phyloP scores from a whole-genome alignment of 768 basidiomycete genomes.

The Lactarius deliciosus region DNA sequence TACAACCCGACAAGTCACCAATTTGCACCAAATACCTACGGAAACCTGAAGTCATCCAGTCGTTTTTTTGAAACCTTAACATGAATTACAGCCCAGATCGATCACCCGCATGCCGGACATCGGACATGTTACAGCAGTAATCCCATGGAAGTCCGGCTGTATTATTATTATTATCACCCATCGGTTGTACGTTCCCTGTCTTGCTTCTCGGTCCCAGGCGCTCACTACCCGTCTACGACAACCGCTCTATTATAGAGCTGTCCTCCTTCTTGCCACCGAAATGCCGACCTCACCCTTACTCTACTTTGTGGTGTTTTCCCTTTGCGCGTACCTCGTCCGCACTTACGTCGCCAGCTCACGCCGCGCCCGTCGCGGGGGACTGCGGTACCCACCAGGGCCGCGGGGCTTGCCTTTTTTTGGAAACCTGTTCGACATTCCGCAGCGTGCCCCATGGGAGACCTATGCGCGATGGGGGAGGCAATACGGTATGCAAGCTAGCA shows the following conservation, averaged over 20 bases:
- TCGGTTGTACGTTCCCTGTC: no score
- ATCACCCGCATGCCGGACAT: no score
- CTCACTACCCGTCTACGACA: neutral
- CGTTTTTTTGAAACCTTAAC: no score
- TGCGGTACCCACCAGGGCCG: constrained; percentile 12
- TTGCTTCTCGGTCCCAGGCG: no score
- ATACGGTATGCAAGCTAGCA: constrained; percentile 8
- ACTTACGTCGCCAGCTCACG: neutral
- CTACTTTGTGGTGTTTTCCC: neutral
- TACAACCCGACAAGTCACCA: no score
- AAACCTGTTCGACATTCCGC: constrained; percentile 21
- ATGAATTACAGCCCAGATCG: no score
- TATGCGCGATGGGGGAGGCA: constrained; percentile 15
- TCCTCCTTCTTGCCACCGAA: neutral
- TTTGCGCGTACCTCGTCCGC: neutral
- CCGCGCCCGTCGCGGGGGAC: neutral
- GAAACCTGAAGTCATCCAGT: no score
- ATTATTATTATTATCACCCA: no score
- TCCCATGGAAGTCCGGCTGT: no score
- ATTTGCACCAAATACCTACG: no score
- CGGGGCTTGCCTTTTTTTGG: constrained; percentile 8
- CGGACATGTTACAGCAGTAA: no score
- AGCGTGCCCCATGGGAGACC: constrained; percentile 7
- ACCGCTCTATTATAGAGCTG: neutral
- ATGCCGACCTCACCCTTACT: neutral